Conservation (phyloP, 2,329 filamentous ascomycete genomes). For the Fusarium torulosum region DNA sequence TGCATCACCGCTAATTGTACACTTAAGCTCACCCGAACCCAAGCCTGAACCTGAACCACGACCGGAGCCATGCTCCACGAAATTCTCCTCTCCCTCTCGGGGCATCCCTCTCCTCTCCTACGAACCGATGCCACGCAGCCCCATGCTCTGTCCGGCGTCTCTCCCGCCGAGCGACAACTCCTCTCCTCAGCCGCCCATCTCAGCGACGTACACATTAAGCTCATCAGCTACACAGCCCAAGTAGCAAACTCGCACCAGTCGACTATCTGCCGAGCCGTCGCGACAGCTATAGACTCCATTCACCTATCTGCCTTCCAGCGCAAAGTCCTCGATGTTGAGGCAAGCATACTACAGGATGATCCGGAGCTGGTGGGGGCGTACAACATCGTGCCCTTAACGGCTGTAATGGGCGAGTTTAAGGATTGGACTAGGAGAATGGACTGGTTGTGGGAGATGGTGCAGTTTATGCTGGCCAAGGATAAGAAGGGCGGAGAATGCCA, state of each 20-base stretch:
- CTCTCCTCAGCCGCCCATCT: constrained; percentile 82
- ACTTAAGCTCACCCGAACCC: constrained; percentile 24
- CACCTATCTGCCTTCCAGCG: constrained; percentile 86
- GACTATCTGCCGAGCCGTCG: constrained; percentile 87
- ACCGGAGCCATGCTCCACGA: constrained; percentile 86
- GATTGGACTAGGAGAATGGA: constrained; percentile 86
- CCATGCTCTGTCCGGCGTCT: constrained; percentile 65
- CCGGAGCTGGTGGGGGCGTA: constrained; percentile 88
- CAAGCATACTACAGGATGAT: constrained; percentile 80
- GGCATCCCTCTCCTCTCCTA: constrained; percentile 91
- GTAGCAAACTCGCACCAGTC: constrained; percentile 81
- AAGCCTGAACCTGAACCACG: constrained; percentile 20
- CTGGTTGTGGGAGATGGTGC: constrained; percentile 83
- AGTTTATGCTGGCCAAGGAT: constrained; percentile 70
- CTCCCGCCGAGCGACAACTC: constrained; percentile 85
- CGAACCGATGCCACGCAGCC: constrained; percentile 63
- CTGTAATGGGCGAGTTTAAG: constrained; percentile 85
- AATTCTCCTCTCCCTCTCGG: constrained; percentile 95
- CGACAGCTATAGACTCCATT: constrained; percentile 78
- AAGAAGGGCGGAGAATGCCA: constrained; percentile 62
- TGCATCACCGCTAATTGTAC: constrained; percentile 30
- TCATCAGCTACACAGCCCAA: constrained; percentile 74
- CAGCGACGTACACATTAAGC: constrained; percentile 79
- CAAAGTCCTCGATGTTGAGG: constrained; percentile 88
- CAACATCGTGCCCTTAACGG: constrained; percentile 91